These are phyloP conservation scores for Peniophora sp. DNA, from an alignment of 1,284 basidiomycete genomes.

Conservation along the genomic window DNA sequence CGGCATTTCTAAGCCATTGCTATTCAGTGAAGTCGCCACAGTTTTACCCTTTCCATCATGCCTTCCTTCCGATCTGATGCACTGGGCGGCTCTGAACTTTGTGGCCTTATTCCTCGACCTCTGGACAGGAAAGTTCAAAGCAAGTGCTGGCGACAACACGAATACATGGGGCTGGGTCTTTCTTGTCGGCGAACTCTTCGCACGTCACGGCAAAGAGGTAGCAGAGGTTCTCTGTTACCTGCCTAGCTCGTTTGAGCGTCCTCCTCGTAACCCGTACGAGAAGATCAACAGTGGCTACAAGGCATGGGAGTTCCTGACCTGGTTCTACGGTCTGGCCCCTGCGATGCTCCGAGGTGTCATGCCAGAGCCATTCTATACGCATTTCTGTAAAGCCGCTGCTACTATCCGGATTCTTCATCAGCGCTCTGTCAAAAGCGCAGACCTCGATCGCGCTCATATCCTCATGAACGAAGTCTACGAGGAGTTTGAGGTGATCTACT, in stretches of 20 bases:
- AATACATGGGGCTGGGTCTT: constrained; percentile 24
- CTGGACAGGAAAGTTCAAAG: constrained; percentile 23
- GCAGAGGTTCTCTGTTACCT: constrained; percentile 9
- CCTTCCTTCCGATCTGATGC: constrained; percentile 26
- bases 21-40: constrained; percentile 20
- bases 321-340: constrained; percentile 30
- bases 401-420: constrained; percentile 21
- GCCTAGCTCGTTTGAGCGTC: constrained; percentile 20
- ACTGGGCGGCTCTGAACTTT: constrained; percentile 22
- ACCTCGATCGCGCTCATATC: constrained; percentile 15
- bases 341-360: constrained; percentile 23
- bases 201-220: constrained; percentile 25
- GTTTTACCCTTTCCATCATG: constrained; percentile 19
- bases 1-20: constrained; percentile 25
- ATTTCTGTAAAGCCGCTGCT: constrained; percentile 26
- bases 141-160: constrained; percentile 16
- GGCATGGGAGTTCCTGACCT: constrained; percentile 10
- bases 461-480: constrained; percentile 3
- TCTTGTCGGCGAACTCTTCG: constrained; percentile 19
- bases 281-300: constrained; percentile 34
- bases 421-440: constrained; percentile 7
- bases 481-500: constrained; percentile 24
- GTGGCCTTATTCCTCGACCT: constrained; percentile 20
- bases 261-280: constrained; percentile 27
- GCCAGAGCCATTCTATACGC: constrained; percentile 20